phyloP scores from a whole-genome alignment of 164 flowering plant genomes.

The Houttuynia cordata region DNA sequence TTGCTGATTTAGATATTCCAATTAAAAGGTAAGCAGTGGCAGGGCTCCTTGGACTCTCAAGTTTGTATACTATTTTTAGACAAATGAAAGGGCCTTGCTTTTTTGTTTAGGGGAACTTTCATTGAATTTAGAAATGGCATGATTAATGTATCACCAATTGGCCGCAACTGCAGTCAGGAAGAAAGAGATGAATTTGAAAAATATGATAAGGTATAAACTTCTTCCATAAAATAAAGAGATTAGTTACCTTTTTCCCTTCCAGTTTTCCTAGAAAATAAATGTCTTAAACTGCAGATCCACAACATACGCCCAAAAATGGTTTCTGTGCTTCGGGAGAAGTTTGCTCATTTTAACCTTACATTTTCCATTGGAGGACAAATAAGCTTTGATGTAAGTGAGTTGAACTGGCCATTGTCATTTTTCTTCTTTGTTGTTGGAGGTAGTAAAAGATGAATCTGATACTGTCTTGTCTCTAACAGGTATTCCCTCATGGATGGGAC shows the following conservation, averaged over 20 bases:
- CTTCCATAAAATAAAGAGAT: background rate
- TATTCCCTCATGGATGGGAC: constrained; percentile 97
- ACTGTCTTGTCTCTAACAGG: constrained; percentile 30
- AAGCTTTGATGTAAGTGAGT: constrained; percentile 84
- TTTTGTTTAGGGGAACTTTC: constrained; percentile 71
- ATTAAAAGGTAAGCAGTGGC: constrained; percentile 62
- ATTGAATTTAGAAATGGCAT: constrained; percentile 96
- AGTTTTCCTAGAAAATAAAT: background rate
- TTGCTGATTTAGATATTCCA: constrained; percentile 99
- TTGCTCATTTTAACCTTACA: constrained; percentile 81
- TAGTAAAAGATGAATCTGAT: background rate
- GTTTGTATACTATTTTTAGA: background rate
- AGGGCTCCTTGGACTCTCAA: background rate
- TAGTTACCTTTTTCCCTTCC: background rate
- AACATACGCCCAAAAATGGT: constrained; percentile 84
- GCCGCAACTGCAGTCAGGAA: constrained; percentile 96
- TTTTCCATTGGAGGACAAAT: constrained; percentile 98
- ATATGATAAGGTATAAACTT: constrained; percentile 71
- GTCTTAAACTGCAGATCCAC: constrained; percentile 45
- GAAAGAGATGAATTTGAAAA: constrained; percentile 91
- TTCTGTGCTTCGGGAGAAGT: constrained; percentile 70
- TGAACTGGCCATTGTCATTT: background rate
- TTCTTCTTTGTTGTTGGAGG: background rate
- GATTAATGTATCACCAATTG: constrained; percentile 96
- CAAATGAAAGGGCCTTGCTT: background rate